Evolutionary conservation across 306 rosid species (phyloP).

Genomic region (Vachellia pachyceras): DNA sequence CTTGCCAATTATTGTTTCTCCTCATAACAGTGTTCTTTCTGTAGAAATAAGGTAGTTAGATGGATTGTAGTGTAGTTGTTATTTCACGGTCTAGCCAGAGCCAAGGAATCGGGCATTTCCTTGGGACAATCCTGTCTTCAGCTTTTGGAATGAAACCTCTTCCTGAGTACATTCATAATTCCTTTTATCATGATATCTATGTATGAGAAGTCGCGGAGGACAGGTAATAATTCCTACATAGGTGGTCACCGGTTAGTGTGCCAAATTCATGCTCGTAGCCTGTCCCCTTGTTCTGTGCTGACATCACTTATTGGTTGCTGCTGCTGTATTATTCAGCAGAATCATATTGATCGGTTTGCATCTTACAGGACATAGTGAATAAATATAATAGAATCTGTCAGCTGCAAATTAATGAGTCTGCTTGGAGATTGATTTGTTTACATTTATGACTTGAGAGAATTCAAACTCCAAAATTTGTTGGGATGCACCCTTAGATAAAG

Average conservation of each 20-base stretch:
- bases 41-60: constrained; percentile 9
- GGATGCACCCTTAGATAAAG: too few relatives aligned
- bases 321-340: not conserved
- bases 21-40: constrained; percentile 7
- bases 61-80: constrained; percentile 28
- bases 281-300: too few relatives aligned
- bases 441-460: constrained; percentile 10
- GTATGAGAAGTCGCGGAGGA: too few relatives aligned
- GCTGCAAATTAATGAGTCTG: not conserved
- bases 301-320: not conserved
- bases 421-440: constrained; percentile 7
- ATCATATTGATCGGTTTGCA: constrained; percentile 4
- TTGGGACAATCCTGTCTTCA: not conserved
- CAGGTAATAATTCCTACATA: not conserved
- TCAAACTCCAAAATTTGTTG: too few relatives aligned
- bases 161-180: constrained; percentile 1
- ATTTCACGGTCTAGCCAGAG: constrained; percentile 25
- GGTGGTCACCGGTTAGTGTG: not conserved
- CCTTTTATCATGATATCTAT: too few relatives aligned
- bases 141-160: constrained; percentile 12
- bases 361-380: not conserved
- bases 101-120: constrained; percentile 6
- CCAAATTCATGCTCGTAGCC: not conserved
- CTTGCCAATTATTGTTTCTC: constrained; percentile 8
- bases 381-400: not conserved